Conservation (phyloP, 2,329 filamentous ascomycete species). For the Byssothecium circinans region DNA sequence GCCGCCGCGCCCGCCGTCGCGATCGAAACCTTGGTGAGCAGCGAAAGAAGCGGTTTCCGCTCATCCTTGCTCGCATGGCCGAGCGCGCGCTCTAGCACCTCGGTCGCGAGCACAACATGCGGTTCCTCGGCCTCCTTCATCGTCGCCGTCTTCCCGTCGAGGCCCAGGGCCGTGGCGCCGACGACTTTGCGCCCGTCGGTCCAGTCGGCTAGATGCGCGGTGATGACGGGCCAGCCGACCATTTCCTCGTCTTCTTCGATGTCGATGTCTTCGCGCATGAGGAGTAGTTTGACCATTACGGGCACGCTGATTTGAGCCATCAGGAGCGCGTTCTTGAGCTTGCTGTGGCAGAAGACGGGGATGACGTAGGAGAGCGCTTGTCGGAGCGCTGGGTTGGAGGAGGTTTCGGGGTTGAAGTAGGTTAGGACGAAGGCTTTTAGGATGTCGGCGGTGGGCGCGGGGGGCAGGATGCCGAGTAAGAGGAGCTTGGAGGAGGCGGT, state of each 20-base stretch:
- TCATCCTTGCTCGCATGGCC: slow-evolving; percentile 75
- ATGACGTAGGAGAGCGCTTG: slow-evolving; percentile 93
- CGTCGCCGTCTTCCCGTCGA: slow-evolving; percentile 58
- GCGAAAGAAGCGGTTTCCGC: slow-evolving; percentile 65
- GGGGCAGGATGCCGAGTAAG: slow-evolving; percentile 70
- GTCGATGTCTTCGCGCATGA: slow-evolving; percentile 63
- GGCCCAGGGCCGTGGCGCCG: slow-evolving; percentile 56
- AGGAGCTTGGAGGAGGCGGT: slow-evolving; percentile 84
- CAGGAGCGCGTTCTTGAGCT: slow-evolving; percentile 76
- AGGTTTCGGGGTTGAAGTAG: slow-evolving; percentile 86
- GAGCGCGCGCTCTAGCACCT: slow-evolving; percentile 74
- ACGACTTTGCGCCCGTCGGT: slow-evolving; percentile 83
- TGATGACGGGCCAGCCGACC: slow-evolving; percentile 76
- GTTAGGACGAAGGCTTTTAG: slow-evolving; percentile 80
- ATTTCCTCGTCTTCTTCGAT: slow-evolving; percentile 66
- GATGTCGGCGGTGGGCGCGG: slow-evolving; percentile 60
- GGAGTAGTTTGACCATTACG: slow-evolving; percentile 69
- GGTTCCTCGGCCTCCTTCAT: slow-evolving; percentile 68
- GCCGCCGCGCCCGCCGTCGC: slow-evolving; percentile 54
- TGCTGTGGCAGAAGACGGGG: slow-evolving; percentile 89
- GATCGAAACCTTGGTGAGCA: slow-evolving; percentile 82
- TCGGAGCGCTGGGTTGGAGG: slow-evolving; percentile 76
- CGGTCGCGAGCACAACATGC: slow-evolving; percentile 75
- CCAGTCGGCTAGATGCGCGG: slow-evolving; percentile 87
- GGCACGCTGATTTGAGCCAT: slow-evolving; percentile 76